These are phyloP conservation scores for Drosera spatulata DNA, from an alignment of 179 eudicot genomes.

Conservation along the genomic window DNA sequence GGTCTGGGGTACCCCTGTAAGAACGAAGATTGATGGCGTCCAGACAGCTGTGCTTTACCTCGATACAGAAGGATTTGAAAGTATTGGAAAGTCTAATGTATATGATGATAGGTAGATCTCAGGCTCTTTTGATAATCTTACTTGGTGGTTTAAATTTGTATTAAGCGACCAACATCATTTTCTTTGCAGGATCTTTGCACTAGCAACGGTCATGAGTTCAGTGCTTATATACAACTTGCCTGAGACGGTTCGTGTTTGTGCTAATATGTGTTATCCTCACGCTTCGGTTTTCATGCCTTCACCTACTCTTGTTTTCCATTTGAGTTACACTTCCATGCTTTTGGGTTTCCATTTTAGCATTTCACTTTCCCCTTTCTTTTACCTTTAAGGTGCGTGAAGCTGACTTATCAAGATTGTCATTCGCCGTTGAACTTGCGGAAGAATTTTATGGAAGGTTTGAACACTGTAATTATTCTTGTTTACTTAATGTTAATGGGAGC, in stretches of 20 bases:
- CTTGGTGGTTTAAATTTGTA: slow-evolving; percentile 1
- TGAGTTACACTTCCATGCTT: background rate
- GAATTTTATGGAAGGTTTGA: slow-evolving; percentile 92
- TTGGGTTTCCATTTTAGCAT: background rate
- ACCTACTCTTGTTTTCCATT: background rate
- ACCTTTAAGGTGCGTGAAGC: slow-evolving; percentile 76
- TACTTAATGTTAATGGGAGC: background rate
- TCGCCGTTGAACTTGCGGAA: slow-evolving; percentile 99
- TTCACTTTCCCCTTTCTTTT: slow-evolving; percentile 5
- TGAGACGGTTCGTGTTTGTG: slow-evolving; percentile 76
- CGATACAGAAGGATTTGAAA: slow-evolving; percentile 98
- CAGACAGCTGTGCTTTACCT: slow-evolving; percentile 83
- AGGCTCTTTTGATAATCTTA: slow-evolving; percentile 3
- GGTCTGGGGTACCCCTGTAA: slow-evolving; percentile 95
- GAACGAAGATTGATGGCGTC: slow-evolving; percentile 72
- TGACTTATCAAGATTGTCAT: slow-evolving; percentile 88
- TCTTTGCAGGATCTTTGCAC: slow-evolving; percentile 79
- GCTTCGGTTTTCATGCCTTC: background rate
- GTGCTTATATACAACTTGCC: slow-evolving; percentile 95
- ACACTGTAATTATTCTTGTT: background rate
- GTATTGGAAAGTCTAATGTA: slow-evolving; percentile 95
- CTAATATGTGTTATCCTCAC: slow-evolving; percentile 13
- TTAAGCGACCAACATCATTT: too few relatives aligned
- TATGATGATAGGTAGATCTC: slow-evolving; percentile 79
- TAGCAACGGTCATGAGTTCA: slow-evolving; percentile 96